Base-by-base conservation (phyloP, 495 filamentous ascomycete species). In the Aspergillus nanangensis region DNA sequence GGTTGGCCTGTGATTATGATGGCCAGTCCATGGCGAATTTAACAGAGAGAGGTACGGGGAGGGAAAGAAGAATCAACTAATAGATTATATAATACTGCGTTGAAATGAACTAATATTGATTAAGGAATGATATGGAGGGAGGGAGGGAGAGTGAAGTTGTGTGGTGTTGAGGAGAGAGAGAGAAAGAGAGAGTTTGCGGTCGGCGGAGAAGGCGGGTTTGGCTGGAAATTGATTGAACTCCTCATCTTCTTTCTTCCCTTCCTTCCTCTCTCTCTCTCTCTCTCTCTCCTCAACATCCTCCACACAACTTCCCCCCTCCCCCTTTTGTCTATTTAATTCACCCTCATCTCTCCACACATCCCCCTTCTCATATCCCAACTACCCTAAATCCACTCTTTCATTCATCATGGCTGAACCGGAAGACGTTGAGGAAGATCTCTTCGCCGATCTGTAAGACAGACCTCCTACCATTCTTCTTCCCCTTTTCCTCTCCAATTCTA, bases 371-470 rank as follows among this genome's bases (percentile, higher is more conserved):
- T 11, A 29, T 45, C 22, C 37, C 33, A 18, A 9, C n/a, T 5
- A 40, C 29, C 18, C 20, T 25, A 18, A 32, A 38, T 34, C 33
- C 3, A 24, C 25, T 9, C 14, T 5, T 27, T 27, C 21, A 38
- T 44, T 55, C 51, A 60, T 29, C 45, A 95, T 95, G 90, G 80
- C 89, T 19, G 90, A 95, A 63, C 79, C 81, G 38, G 90, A 94
- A 63, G 90, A 91, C 49, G 83, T 91, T 52, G 94, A 97, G 41
- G 94, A 97, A 58, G 93, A 98, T 78, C 86, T 98, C 59, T 98
- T 98, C 65, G 93, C 90, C 52, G 93, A 98, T 72, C 81, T 98
- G 93, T 97, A 77, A 63, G 90, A 27, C 18, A 9, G 11, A 35
- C 32, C 46, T 19, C 20, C 35, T 38, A 18, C 41, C 23, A 20